These are phyloP conservation scores for Seiridium unicorne DNA, from an alignment of 2,329 filamentous ascomycete genomes.

Conservation along the genomic window DNA sequence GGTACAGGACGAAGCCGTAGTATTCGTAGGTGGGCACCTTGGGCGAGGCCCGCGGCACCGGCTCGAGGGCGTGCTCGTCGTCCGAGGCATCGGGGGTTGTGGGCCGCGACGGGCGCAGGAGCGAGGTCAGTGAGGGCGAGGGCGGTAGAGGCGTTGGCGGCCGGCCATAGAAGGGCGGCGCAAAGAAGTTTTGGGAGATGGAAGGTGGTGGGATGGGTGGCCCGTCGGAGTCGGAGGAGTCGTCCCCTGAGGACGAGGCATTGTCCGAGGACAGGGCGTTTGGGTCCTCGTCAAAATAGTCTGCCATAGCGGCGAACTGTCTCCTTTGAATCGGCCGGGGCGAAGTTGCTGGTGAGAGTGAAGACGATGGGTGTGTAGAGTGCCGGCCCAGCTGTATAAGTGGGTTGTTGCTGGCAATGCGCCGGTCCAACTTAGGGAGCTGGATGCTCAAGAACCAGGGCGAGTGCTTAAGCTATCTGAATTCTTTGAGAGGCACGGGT, in stretches of 20 bases:
- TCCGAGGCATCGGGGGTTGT: slow-evolving; percentile 92
- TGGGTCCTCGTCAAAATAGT: slow-evolving; percentile 11
- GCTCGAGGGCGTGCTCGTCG: slow-evolving; percentile 66
- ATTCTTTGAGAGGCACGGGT: too few relatives aligned
- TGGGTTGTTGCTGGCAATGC: too few relatives aligned
- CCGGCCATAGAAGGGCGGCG: slow-evolving; percentile 92
- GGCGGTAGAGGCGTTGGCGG: slow-evolving; percentile 94
- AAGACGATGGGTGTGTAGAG: too few relatives aligned
- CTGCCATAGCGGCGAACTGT: slow-evolving; percentile 5
- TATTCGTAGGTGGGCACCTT: slow-evolving; percentile 99
- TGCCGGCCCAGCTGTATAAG: too few relatives aligned
- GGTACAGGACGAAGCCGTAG: slow-evolving; percentile 96
- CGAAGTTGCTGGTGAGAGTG: too few relatives aligned
- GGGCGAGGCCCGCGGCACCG: slow-evolving; percentile 79
- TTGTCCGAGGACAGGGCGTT: slow-evolving; percentile 5
- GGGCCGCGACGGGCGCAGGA: slow-evolving; percentile 86
- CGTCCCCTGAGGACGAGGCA: slow-evolving; percentile 14
- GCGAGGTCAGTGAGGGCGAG: slow-evolving; percentile 86
- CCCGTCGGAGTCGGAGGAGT: slow-evolving; percentile 24
- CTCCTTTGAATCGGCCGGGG: too few relatives aligned
- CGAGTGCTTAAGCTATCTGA: too few relatives aligned
- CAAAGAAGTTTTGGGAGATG: slow-evolving; percentile 55
- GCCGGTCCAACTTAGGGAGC: too few relatives aligned
- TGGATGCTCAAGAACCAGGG: too few relatives aligned
- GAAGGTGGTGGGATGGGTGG: slow-evolving; percentile 37